phyloP scores from a whole-genome alignment of 1,284 basidiomycete species.

The Abortiporus biennis region DNA sequence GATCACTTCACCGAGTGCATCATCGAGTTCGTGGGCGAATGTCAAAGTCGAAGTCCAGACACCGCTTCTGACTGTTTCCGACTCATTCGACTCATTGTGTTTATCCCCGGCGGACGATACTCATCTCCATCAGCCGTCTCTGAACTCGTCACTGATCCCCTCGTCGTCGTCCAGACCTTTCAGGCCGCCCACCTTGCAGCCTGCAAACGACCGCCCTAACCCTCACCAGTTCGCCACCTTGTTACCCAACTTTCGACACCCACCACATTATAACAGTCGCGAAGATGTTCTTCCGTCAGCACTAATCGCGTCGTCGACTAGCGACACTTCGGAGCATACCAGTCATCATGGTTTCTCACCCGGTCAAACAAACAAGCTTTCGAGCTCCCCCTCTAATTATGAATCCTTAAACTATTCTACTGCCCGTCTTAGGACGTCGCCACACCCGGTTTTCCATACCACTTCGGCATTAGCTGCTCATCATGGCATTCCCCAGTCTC shows the following conservation, averaged over 20 bases:
- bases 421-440: conserved; percentile 36
- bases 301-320: conserved; percentile 28
- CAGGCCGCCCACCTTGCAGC: conserved; percentile 36
- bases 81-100: conserved; percentile 13
- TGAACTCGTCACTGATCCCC: conserved; percentile 32
- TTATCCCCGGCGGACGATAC: conserved; percentile 19
- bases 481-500: conserved; percentile 66
- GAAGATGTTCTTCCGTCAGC: conserved; percentile 28
- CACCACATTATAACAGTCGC: conserved; percentile 21
- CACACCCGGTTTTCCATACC: conserved; percentile 37
- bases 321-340: conserved; percentile 24
- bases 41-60: conserved; percentile 17
- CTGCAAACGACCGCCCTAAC: conserved; percentile 22
- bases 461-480: conserved; percentile 59
- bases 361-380: conserved; percentile 30
- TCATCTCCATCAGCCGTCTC: conserved; percentile 20
- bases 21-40: no score
- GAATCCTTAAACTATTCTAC: conserved; percentile 34
- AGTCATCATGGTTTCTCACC: conserved; percentile 25
- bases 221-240: conserved; percentile 32
- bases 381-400: conserved; percentile 39
- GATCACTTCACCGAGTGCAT: background rate
- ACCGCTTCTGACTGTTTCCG: conserved; percentile 13
- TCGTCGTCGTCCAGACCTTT: conserved; percentile 35
- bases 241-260: conserved; percentile 24